These are phyloP conservation scores for Solanum gandarillasii DNA, from an alignment of 257 asterid genomes.

Conservation along the genomic window DNA sequence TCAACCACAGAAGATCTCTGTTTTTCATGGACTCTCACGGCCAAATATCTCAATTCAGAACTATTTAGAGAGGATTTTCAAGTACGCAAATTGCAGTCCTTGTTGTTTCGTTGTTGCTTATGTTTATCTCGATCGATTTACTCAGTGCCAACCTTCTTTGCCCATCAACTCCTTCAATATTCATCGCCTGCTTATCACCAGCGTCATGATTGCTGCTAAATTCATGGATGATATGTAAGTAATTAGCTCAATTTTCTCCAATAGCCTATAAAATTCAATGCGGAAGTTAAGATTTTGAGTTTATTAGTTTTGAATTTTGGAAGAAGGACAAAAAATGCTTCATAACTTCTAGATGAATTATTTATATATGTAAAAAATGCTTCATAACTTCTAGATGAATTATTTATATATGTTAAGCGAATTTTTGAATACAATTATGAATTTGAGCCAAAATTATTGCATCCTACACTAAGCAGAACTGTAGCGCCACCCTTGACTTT, in stretches of 20 bases:
- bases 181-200: slow-evolving; percentile 79
- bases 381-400: not conserved
- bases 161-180: slow-evolving; percentile 76
- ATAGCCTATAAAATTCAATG: too few relatives aligned
- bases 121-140: slow-evolving; percentile 81
- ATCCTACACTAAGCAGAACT: not conserved
- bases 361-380: not conserved
- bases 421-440: not conserved
- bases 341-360: not conserved
- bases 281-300: not conserved
- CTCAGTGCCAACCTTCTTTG: slow-evolving; percentile 59
- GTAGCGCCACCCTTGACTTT: not conserved
- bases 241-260: too few relatives aligned
- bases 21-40: slow-evolving; percentile 66
- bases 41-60: slow-evolving; percentile 70
- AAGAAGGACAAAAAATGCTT: not conserved
- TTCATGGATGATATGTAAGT: slow-evolving; percentile 96
- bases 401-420: not conserved
- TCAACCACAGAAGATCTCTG: slow-evolving; percentile 51
- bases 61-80: slow-evolving; percentile 70
- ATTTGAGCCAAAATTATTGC: not conserved
- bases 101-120: slow-evolving; percentile 87
- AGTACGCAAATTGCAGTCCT: slow-evolving; percentile 91
- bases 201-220: slow-evolving; percentile 93
- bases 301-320: not conserved